Conservation (phyloP, 441 rosid genomes). For the Metrosideros polymorpha region DNA sequence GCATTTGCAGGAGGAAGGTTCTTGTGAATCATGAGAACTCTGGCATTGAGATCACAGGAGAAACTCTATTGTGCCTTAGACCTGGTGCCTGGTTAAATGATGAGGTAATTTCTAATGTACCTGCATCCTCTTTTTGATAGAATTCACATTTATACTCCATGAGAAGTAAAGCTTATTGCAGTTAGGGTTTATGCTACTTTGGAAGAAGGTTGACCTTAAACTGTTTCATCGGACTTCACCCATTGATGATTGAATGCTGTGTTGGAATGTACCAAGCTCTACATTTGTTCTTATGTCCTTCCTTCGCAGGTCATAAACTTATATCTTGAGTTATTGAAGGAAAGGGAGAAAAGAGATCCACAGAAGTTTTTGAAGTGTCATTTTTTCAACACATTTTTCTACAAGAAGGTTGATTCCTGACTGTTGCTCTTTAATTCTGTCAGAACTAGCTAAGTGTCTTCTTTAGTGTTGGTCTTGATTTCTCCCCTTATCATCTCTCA, state of each 20-base stretch:
- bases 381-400: constrained; percentile 84
- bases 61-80: constrained; percentile 54
- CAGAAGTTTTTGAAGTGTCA: constrained; percentile 72
- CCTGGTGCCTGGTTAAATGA: constrained; percentile 93
- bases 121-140: not conserved
- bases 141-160: not conserved
- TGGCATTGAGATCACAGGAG: constrained; percentile 67
- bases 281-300: constrained; percentile 10
- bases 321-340: constrained; percentile 85
- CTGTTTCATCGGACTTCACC: not conserved
- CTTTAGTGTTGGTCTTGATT: not conserved
- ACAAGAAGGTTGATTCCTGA: constrained; percentile 63
- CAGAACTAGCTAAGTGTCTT: not conserved
- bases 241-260: not conserved
- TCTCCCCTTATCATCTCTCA: not conserved
- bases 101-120: constrained; percentile 43
- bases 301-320: constrained; percentile 71
- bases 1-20: constrained; percentile 32
- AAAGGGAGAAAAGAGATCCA: constrained; percentile 83
- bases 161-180: not conserved
- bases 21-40: constrained; percentile 46
- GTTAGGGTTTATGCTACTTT: not conserved
- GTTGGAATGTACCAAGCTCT: not conserved
- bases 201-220: not conserved
- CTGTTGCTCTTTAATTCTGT: not conserved